Conservation (phyloP, 1,139 yeast genomes). For the Debaryomycetaceae sp. region DNA sequence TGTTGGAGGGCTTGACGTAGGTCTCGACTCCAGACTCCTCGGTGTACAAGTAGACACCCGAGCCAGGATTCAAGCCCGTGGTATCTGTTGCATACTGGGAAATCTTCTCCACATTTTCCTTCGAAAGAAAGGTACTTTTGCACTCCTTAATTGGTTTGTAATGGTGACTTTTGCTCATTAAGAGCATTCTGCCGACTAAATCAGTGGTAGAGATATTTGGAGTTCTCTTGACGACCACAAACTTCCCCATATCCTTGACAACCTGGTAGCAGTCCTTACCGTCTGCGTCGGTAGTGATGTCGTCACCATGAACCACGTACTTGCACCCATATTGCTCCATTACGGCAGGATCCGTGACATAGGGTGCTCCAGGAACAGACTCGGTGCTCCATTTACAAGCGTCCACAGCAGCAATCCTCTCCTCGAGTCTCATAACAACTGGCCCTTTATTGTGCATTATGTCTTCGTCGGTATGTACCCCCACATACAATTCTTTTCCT, state of each 20-base stretch:
- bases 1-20: conserved; percentile 33
- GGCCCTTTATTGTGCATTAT: conserved; percentile 84
- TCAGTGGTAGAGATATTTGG: conserved; percentile 95
- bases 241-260: conserved; percentile 82
- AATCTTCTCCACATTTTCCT: conserved; percentile 36
- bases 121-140: conserved; percentile 24
- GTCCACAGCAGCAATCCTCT: conserved; percentile 76
- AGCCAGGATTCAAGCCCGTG: conserved; percentile 59
- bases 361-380: conserved; percentile 79
- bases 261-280: conserved; percentile 89
- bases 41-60: conserved; percentile 53
- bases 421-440: conserved; percentile 82
- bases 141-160: conserved; percentile 29
- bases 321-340: conserved; percentile 73
- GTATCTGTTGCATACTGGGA: conserved; percentile 59
- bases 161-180: conserved; percentile 59
- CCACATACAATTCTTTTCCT: conserved; percentile 73
- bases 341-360: conserved; percentile 84
- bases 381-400: conserved; percentile 88
- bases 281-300: conserved; percentile 91
- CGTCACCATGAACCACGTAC: conserved; percentile 97
- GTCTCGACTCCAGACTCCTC: conserved; percentile 21
- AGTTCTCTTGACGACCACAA: conserved; percentile 86
- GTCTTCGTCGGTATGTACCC: conserved; percentile 90
- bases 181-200: conserved; percentile 85